A percentile compares a stretch with the other conserved stretches of the same genome.
Conservation (phyloP, 257 asterid genomes). For the Salvia rosmarinus region DNA sequence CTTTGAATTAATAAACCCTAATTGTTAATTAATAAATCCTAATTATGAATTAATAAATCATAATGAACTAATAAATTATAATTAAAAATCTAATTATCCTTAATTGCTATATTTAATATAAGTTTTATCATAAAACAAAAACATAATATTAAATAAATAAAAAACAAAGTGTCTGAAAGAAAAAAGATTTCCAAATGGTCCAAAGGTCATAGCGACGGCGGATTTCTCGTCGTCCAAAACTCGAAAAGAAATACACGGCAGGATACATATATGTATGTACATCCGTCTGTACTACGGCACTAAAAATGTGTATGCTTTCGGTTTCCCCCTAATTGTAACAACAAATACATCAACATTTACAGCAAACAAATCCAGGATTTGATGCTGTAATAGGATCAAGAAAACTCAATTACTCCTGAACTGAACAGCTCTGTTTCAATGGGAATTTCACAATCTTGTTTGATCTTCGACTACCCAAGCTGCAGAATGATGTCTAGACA, state of each 20-base stretch:
- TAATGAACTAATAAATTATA: too few species aligned
- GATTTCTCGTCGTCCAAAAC: too few species aligned
- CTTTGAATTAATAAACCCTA: too few species aligned
- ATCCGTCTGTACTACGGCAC: slow-evolving; percentile 17
- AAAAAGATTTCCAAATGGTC: background rate
- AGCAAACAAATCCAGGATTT: slow-evolving; percentile 16
- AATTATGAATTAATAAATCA: too few species aligned
- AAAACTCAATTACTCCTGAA: background rate
- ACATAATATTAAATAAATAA: too few species aligned
- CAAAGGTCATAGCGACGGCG: too few species aligned
- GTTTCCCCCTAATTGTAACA: slow-evolving; percentile 11
- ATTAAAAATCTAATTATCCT: too few species aligned
- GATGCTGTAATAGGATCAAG: background rate
- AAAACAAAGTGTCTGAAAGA: too few species aligned
- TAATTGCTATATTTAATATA: too few species aligned
- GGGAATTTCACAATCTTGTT: slow-evolving; percentile 10
- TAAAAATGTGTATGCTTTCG: slow-evolving; percentile 19
- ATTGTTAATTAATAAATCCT: too few species aligned
- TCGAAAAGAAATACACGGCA: background rate
- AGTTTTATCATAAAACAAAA: too few species aligned
- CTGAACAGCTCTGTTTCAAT: background rate
- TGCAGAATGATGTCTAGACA: slow-evolving; percentile 19
- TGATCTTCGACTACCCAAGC: slow-evolving; percentile 36
- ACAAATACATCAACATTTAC: background rate
- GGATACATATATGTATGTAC: background rate